Conservation (phyloP, 306 rosid species). For the Citrullus mucosospermus region DNA sequence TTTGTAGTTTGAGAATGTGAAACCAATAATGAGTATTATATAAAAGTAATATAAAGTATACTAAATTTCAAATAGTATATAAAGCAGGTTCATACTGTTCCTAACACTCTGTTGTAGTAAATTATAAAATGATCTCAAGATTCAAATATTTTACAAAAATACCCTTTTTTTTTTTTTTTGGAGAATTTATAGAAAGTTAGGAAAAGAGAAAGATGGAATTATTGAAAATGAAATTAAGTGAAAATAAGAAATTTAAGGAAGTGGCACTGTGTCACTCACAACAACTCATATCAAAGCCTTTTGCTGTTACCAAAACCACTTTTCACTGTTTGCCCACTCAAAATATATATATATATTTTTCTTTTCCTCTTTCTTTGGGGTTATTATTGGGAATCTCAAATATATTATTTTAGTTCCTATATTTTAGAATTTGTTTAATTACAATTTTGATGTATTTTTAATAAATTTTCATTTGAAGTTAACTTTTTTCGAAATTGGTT, state of each 20-base stretch:
- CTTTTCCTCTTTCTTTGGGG: neutral
- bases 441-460: fast-evolving
- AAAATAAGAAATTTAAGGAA: neutral
- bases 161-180: too few species aligned
- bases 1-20: neutral
- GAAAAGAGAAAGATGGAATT: neutral
- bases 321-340: neutral
- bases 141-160: too few species aligned
- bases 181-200: neutral
- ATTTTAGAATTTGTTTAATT: too few species aligned
- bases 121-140: too few species aligned
- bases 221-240: neutral
- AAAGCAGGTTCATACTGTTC: too few species aligned
- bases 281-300: neutral
- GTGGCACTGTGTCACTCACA: neutral
- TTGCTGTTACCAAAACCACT: constrained; percentile 1
- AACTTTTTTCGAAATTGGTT: too few species aligned
- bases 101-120: too few species aligned
- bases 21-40: neutral
- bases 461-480: too few species aligned
- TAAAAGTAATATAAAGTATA: too few species aligned
- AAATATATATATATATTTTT: neutral
- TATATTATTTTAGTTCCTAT: too few species aligned
- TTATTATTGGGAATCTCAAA: neutral
- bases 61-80: too few species aligned